These are phyloP conservation scores for Kalmusia sp. DNA, from an alignment of 2,329 filamentous ascomycete species.

Conservation along the genomic window DNA sequence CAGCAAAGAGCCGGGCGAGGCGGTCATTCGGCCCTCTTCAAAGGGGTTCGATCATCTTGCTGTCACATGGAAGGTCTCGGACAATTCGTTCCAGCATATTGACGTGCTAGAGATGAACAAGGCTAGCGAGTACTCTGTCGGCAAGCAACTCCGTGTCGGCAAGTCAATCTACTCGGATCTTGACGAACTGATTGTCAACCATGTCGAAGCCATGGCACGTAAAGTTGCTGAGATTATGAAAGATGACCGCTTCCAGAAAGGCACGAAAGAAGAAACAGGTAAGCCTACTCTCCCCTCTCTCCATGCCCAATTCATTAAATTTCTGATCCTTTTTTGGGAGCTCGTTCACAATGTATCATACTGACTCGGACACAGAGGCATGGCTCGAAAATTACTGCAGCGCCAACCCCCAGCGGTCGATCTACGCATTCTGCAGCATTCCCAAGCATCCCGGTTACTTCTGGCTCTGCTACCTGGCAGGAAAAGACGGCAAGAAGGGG, in stretches of 20 bases:
- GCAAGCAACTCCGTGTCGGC: constrained; percentile 82
- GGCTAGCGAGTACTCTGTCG: constrained; percentile 94
- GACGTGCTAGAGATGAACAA: constrained; percentile 97
- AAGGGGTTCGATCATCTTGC: constrained; percentile 95
- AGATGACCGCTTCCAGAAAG: constrained; percentile 90
- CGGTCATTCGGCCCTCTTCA: constrained; percentile 93
- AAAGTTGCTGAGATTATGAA: constrained; percentile 97
- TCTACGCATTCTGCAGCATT: constrained; percentile 96
- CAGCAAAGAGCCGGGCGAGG: constrained; percentile 83
- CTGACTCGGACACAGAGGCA: constrained; percentile 67
- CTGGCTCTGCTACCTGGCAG: constrained; percentile 94
- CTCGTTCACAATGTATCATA: background rate
- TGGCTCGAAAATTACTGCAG: constrained; percentile 97
- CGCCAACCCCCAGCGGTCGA: constrained; percentile 91
- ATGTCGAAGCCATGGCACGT: constrained; percentile 93
- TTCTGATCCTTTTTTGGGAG: too few relatives aligned
- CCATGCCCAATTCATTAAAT: too few relatives aligned
- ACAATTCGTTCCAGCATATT: constrained; percentile 96
- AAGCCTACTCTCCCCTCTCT: constrained; percentile 51
- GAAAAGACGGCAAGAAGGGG: constrained; percentile 73
- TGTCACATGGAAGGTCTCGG: constrained; percentile 97
- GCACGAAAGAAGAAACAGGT: constrained; percentile 84
- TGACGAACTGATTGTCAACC: constrained; percentile 95
- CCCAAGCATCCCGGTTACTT: constrained; percentile 93
- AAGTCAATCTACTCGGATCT: constrained; percentile 95